Base-by-base conservation (phyloP, 176 grass and related monocot genomes). In the Pharus latifolius region DNA sequence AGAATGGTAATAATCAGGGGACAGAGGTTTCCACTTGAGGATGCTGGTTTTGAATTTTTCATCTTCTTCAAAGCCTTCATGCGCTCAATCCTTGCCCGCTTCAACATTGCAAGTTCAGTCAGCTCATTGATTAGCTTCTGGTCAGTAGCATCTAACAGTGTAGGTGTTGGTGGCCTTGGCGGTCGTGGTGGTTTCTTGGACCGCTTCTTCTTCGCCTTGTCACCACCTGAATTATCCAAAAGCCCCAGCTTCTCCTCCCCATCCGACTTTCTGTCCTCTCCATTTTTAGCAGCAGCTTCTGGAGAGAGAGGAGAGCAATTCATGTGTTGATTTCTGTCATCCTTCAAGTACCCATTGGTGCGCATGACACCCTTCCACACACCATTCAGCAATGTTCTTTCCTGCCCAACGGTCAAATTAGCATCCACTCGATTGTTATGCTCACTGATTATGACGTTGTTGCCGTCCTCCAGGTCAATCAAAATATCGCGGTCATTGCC, bases 31-130 rank as follows among this genome's bases (percentile, higher is more conserved):
- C 82, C 29, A 22, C 27, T 80, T 3, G 78, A 83, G 2, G 90
- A 67, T 40, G 66, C 69, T 28, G 88, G 84, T 22, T 86, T 99
- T 24, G 82, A 60, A 47, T 88, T 94, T 76, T 95, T 99, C 82
- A 84, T 88, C 84, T 87, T 95, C 56, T 88, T 99, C 69, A 91
- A 77, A 51, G 87, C 87, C 71, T 95, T 99, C 96, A 99, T 95
- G 25, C 90, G 76, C 82, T 95, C 96, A 43, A 91, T 88, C 79
- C 96, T 82, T 31, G 96, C 96, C 55, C 78, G 77, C 72, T 99
- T 99, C 25, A 86, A 52, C 72, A 88, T 67, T 9, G 96, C 87
- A 32, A 95, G 81, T 45, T 99, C 96, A 35, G 80, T 88, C 20
- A 95, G 68, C 80, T 99, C 95, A 14, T 76, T 87, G 24, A 99